Conservation (phyloP, 2,329 filamentous ascomycete species). For the Aureobasidium musti region DNA sequence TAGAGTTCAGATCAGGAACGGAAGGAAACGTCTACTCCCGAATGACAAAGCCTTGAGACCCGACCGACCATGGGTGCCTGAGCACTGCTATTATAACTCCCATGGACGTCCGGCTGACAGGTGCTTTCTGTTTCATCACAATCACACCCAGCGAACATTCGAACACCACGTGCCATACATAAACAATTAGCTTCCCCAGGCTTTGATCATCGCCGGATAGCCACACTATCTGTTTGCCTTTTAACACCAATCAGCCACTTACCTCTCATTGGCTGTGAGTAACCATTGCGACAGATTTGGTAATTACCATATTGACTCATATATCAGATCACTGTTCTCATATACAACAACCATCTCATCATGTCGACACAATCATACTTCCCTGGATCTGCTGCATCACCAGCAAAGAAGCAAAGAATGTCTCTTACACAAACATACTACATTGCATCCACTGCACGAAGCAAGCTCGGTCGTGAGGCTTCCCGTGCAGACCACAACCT, state of each 20-base stretch:
- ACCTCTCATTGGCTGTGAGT: constrained; percentile 27
- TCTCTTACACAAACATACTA: constrained; percentile 98
- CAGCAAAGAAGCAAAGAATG: constrained; percentile 76
- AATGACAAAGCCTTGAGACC: constrained; percentile 24
- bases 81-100: constrained; percentile 27
- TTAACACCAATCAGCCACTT: constrained; percentile 12
- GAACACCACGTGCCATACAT: neutral
- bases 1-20: constrained; percentile 24
- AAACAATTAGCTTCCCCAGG: constrained; percentile 14
- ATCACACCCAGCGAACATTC: constrained; percentile 27
- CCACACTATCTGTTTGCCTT: constrained; percentile 13
- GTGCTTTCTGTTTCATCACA: constrained; percentile 26
- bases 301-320: constrained; percentile 31
- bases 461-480: constrained; percentile 93
- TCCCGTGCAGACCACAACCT: constrained; percentile 90
- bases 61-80: constrained; percentile 24
- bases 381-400: constrained; percentile 48
- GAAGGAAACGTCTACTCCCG: constrained; percentile 19
- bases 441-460: constrained; percentile 92
- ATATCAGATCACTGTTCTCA: constrained; percentile 15
- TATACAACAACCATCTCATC: constrained; percentile 50
- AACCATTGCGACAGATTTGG: constrained; percentile 22
- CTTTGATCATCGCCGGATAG: constrained; percentile 13
- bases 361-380: constrained; percentile 46
- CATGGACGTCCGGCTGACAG: constrained; percentile 23